These are phyloP conservation scores for Erysimum cheiri DNA, from an alignment of 441 rosid species.

Conservation along the genomic window DNA sequence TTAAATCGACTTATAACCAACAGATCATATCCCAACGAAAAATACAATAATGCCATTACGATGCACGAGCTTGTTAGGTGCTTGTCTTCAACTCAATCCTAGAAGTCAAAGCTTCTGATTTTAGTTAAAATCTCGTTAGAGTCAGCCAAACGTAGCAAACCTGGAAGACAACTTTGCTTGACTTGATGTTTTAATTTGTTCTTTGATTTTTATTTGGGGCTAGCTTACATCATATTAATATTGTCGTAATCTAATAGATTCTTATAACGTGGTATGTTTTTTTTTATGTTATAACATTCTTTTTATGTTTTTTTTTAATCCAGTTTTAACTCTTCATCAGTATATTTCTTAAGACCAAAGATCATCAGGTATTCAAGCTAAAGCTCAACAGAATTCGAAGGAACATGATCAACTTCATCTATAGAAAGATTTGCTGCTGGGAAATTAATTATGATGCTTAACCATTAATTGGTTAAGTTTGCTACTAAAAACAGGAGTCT, in stretches of 20 bases:
- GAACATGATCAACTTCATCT: background rate
- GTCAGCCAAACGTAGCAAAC: slow-evolving; percentile 5
- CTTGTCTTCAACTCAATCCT: background rate
- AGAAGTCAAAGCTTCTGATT: background rate
- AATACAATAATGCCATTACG: background rate
- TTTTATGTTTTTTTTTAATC: background rate
- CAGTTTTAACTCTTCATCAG: background rate
- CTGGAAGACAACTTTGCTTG: background rate
- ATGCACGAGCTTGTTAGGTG: background rate
- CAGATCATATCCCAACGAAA: background rate
- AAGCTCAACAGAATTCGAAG: background rate
- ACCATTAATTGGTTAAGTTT: background rate
- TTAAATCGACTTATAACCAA: slow-evolving; percentile 24
- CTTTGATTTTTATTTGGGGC: background rate
- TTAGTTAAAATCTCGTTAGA: background rate
- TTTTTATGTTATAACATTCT: background rate
- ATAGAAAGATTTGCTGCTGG: background rate
- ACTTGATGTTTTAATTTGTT: background rate
- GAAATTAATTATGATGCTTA: background rate
- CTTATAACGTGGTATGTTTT: slow-evolving; percentile 3
- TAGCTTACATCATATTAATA: background rate
- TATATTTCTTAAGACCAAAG: background rate
- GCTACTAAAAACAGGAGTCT: background rate
- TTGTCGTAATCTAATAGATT: slow-evolving; percentile 20
- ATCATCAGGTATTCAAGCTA: background rate